Percentiles rank a stretch among this genome's conserved stretches.
Evolutionary conservation across 106 monocot genomes (phyloP).

Genomic region (Dendrobium chrysotoxum): DNA sequence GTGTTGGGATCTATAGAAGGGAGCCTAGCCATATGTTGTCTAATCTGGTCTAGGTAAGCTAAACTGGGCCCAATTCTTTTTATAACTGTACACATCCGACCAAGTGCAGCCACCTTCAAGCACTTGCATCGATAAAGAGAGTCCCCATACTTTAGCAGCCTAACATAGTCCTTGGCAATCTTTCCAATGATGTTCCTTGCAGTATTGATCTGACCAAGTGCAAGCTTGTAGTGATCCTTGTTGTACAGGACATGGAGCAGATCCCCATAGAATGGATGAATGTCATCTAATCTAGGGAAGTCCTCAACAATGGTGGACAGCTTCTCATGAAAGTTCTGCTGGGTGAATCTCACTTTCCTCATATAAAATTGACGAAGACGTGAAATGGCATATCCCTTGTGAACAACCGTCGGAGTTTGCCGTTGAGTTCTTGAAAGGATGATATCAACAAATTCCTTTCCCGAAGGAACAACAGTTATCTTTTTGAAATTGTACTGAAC

Average conservation of each 20-base stretch:
- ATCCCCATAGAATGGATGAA: slow-evolving; percentile 92
- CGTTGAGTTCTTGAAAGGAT: slow-evolving; percentile 93
- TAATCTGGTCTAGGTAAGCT: slow-evolving; percentile 85
- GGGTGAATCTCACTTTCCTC: slow-evolving; percentile 87
- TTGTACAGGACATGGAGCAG: slow-evolving; percentile 90
- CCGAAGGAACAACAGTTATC: slow-evolving; percentile 87
- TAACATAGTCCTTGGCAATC: slow-evolving; percentile 80
- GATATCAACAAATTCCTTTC: slow-evolving; percentile 84
- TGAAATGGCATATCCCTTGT: slow-evolving; percentile 86
- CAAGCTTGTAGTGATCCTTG: slow-evolving; percentile 98
- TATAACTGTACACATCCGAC: slow-evolving; percentile 83
- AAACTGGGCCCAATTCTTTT: slow-evolving; percentile 81
- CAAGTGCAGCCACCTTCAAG: slow-evolving; percentile 91
- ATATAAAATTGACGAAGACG: slow-evolving; percentile 92
- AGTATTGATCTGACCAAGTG: slow-evolving; percentile 88
- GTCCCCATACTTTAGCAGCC: slow-evolving; percentile 90
- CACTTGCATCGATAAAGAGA: slow-evolving; percentile 92
- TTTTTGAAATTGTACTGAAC: no score
- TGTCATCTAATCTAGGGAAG: no score
- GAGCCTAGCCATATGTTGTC: slow-evolving; percentile 94
- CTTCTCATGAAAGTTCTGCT: slow-evolving; percentile 90
- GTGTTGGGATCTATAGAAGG: slow-evolving; percentile 96
- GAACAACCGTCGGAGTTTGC: slow-evolving; percentile 96
- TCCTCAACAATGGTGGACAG: slow-evolving; percentile 84
- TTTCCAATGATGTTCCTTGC: slow-evolving; percentile 82